Evolutionary conservation across 345 rosid genomes (phyloP), one percentile per base, ranked within the genome.

Genomic region (Sonneratia alba): DNA sequence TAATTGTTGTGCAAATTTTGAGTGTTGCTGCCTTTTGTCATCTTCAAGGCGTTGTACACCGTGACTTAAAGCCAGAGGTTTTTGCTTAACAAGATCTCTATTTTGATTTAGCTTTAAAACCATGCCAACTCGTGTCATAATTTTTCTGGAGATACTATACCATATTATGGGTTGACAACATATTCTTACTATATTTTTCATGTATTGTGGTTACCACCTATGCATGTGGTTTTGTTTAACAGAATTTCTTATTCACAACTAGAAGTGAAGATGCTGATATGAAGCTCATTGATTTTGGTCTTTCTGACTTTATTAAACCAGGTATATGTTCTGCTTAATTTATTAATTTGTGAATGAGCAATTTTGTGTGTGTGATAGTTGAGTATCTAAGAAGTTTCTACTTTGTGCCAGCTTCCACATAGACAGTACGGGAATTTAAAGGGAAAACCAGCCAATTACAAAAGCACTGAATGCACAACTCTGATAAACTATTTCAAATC

Each of bases 21-120:
- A 83, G 83, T 18, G 91, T 88, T 16, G 91, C 87, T 79, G 84
- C 99, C 1, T 96, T 87, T 83, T 96, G 91, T 74, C 99, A 92
- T 84, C 92, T 92, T 78, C 96, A 96, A 85, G 99, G 99, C 48
- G 98, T 92, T 78, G 97, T 92, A 59, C 99, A 96, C 49, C 93
- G 98, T 70, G 99, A 96, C 81, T 77, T 96, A 53, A 90, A 96
- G 75, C 98, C 99, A 3, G 99, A 96, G 97, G 98, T 92, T n/a
- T 27, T 45, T 68, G 69, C 69, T 67, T 65, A 36, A 21, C 42
- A 65, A 36, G 7, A 6, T 43, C n/a, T 12, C 36, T 13, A 24
- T 22, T 45, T 67, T 67, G 48, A 45, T 67, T 40, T 38, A 67
- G 22, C 7, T 45, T 67, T 16, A 38, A 38, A 18, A 36, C 15